phyloP scores from a whole-genome alignment of 306 rosid species.

The Inga oerstediana region DNA sequence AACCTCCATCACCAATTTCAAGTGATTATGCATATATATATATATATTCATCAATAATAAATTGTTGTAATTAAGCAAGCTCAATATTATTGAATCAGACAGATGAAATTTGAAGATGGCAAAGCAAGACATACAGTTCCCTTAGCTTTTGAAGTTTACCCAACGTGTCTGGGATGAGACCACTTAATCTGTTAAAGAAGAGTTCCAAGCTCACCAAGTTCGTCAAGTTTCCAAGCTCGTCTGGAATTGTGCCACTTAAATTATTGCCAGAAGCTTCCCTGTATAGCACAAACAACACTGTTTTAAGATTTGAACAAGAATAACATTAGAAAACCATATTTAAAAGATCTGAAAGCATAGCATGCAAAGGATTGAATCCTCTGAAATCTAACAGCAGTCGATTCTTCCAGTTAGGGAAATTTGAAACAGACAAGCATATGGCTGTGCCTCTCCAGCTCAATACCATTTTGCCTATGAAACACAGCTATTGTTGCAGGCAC shows the following conservation, averaged over 20 bases:
- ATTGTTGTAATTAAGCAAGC: neutral
- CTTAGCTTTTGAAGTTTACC: neutral
- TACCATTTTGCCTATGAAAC: too few species aligned
- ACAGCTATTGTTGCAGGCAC: neutral
- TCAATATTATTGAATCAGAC: neutral
- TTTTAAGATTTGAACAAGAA: neutral
- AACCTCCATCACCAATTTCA: neutral
- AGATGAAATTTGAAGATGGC: neutral
- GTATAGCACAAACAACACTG: neutral
- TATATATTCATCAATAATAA: neutral
- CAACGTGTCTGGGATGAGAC: neutral
- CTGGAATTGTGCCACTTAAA: neutral
- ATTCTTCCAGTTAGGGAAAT: neutral
- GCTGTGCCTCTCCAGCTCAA: too few species aligned
- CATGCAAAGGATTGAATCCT: neutral
- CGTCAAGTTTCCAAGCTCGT: neutral
- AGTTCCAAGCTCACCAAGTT: neutral
- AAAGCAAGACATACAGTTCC: neutral
- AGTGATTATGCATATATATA: neutral
- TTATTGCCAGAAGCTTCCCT: neutral
- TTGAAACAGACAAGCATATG: neutral
- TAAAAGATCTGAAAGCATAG: neutral
- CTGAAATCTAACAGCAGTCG: neutral
- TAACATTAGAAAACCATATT: too few species aligned
- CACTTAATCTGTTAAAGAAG: neutral